A percentile compares a stretch with the other conserved stretches of the same genome.
phyloP scores from a whole-genome alignment of 805 yeast genomes.

The Schwanniomyces occidentalis region DNA sequence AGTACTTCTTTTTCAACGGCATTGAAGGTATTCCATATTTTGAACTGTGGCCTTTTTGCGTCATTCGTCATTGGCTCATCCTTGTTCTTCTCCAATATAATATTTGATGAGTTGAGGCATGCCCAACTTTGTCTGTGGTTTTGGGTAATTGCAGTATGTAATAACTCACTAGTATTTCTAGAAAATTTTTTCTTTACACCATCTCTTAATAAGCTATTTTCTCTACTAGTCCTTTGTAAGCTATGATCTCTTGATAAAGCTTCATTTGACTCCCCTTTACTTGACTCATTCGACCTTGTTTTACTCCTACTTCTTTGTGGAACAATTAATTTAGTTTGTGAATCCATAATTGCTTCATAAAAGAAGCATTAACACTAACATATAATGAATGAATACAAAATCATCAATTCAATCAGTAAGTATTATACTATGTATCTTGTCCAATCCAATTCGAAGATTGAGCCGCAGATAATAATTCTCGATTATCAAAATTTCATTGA shows the following conservation, averaged over 20 bases:
- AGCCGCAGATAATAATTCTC: constrained; percentile 6
- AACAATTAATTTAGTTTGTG: neutral
- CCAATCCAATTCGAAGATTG: neutral
- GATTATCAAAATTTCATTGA: too few species aligned
- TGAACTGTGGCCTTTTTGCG: constrained; percentile 10
- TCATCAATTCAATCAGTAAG: too few species aligned
- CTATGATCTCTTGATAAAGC: neutral
- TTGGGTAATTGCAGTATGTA: constrained; percentile 14
- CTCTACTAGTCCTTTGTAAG: neutral
- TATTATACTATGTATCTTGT: too few species aligned
- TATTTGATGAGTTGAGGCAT: constrained; percentile 9
- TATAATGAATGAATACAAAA: too few species aligned
- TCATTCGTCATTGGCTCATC: neutral
- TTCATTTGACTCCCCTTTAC: neutral
- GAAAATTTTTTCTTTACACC: constrained; percentile 6
- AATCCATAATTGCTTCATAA: too few species aligned
- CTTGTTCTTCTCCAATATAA: neutral
- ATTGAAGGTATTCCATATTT: constrained; percentile 13
- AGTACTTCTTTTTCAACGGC: too few species aligned
- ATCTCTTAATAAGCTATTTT: too few species aligned
- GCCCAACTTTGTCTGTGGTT: constrained; percentile 10
- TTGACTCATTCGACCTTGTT: neutral
- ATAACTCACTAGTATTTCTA: constrained; percentile 4
- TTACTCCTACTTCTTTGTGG: neutral
- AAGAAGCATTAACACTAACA: too few species aligned